Evolutionary conservation across 371 early-diverging fungal species (phyloP).

Genomic region (Cladochytrium tenue): DNA sequence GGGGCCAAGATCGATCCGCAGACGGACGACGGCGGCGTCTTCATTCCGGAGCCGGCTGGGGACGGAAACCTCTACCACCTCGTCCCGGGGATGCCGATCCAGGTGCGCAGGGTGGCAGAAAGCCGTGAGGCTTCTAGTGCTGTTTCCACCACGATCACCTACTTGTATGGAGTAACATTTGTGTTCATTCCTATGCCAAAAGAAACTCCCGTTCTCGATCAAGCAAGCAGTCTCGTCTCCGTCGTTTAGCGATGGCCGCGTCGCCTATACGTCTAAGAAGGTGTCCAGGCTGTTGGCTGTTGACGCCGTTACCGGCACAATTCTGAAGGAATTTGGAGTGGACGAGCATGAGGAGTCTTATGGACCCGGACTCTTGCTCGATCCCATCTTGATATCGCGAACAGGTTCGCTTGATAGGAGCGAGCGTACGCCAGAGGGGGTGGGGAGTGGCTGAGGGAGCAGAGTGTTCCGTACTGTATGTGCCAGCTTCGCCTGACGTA

Average conservation of each 20-base stretch:
- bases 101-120: conserved; percentile 35
- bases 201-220: conserved; percentile 74
- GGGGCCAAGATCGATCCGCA: background rate
- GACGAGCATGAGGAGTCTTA: conserved; percentile 32
- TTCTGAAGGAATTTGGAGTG: conserved; percentile 57
- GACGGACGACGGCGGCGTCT: conserved; percentile 36
- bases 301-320: conserved; percentile 67
- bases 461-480: no score
- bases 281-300: conserved; percentile 68
- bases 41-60: conserved; percentile 78
- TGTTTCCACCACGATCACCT: background rate
- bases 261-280: conserved; percentile 70
- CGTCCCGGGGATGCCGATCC: conserved; percentile 56
- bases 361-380: background rate
- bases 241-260: conserved; percentile 61
- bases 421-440: no score
- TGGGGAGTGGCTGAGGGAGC: no score
- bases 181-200: background rate
- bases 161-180: background rate
- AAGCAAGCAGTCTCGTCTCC: conserved; percentile 65
- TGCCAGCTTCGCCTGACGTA: background rate
- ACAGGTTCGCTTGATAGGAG: conserved; percentile 14
- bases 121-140: background rate
- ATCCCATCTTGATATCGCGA: conserved; percentile 28
- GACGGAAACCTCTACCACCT: conserved; percentile 73